Evolutionary conservation across 2,329 filamentous ascomycete genomes (phyloP), one percentile per base, ranked within the genome.

Genomic region (Rutstroemia sydowiana): DNA sequence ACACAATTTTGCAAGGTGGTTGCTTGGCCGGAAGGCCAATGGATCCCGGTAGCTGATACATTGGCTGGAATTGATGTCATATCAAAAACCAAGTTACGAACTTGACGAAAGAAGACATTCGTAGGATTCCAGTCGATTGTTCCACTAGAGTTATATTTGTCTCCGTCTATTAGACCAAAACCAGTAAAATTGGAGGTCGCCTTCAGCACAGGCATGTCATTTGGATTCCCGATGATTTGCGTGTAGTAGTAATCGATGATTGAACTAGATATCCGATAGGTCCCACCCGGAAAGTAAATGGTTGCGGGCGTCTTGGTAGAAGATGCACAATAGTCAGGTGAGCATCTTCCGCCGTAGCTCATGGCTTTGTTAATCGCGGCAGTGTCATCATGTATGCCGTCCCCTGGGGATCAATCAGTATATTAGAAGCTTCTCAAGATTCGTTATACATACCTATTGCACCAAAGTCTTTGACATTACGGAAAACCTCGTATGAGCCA

Each of bases 101-200:
- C 75, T 57, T 82, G 78, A 41, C 82, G 73, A 62, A 75, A 82
- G 66, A 87, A 87, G 9, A 84, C 77, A 58, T 79, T 82, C 66
- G 88, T 84, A 69, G 89, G 87, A 61, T 81, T 82, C 70, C 82
- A 87, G 78, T 81, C 85, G 72, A 87, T 87, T 57, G 67, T 71
- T 72, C 76, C 73, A 32, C 84, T 82, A 1, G 73, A 71, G 32
- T 78, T 67, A 68, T 96, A 96, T 0, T 88, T 89, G 64, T 97
- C 84, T 2, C 87, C 77, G 66, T 96, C 90, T 58, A 97, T 85
- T 82, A 71, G 88, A 62, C 81, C 82, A 69, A 81, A 85, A 78
- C 82, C 92, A 3, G 74, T 59, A 64, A 96, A 97, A 61, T 73
- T 73, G 31, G 82, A 65, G 1, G 79, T 68, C 2, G 85, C 85